phyloP scores from a whole-genome alignment of 306 rosid genomes.

The Dalbergia oliveri region DNA sequence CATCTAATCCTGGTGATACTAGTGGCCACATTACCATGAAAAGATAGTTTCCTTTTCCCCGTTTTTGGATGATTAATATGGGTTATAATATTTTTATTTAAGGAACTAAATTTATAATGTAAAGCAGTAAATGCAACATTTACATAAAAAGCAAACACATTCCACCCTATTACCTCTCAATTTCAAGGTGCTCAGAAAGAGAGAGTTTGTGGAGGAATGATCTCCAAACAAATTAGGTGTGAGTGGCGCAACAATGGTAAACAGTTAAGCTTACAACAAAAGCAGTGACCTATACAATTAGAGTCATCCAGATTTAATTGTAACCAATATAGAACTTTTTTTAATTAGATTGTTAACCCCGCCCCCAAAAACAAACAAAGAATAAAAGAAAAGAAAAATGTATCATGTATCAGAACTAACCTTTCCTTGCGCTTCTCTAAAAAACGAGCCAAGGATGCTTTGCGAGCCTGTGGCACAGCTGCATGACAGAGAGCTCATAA shows the following conservation, averaged over 20 bases:
- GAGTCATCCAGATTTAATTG: constrained; percentile 18
- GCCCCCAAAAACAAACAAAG: no score
- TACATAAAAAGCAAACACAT: not conserved
- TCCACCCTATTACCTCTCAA: not conserved
- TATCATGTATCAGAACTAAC: constrained; percentile 46
- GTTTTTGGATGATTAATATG: no score
- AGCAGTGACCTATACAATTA: not conserved
- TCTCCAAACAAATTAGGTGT: not conserved
- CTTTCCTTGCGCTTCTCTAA: constrained; percentile 96
- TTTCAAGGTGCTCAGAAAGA: not conserved
- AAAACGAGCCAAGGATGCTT: constrained; percentile 93
- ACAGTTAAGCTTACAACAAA: not conserved
- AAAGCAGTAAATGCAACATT: not conserved
- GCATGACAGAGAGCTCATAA: constrained; percentile 36
- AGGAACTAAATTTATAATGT: not conserved
- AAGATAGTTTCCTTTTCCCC: no score
- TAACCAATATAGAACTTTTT: constrained; percentile 2
- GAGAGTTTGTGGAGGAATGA: not conserved
- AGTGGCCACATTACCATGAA: not conserved
- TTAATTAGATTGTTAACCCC: not conserved
- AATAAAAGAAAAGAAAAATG: not conserved
- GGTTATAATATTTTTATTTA: no score
- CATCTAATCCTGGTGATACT: constrained; percentile 9
- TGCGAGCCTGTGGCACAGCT: constrained; percentile 92
- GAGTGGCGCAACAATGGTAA: not conserved